Base-by-base conservation (phyloP, 805 yeast genomes). In the Sugiyamaella valdiviana region DNA sequence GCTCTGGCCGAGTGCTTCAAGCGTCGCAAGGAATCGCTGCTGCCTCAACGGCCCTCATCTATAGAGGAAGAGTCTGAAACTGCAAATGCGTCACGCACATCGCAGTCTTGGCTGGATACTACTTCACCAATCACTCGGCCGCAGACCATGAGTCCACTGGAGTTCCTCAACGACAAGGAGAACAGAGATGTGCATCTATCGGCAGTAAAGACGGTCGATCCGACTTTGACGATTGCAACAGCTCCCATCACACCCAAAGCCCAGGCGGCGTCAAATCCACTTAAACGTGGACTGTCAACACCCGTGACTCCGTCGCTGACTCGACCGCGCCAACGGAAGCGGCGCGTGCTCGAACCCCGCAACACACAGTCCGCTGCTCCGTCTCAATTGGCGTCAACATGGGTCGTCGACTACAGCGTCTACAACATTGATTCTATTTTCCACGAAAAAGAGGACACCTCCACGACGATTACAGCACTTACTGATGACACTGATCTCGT, bases 1-100 rank as follows among this genome's bases (percentile, higher is more conserved):
- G 57, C 56, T 6, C 44, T 55, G 21, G 48, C 48, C 6, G 54
- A 55, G 35, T 51, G 56, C 38, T 55, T 55, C 42, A 42, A 38
- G 19, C 35, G 53, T 15, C 40, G 53, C 15, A 43, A 40, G 26
- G 51, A 50, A 17, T 46, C 51, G 44, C 39, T 47, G 10, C 52
- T 45, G 6, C 56, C 46, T 9, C 5, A n/a, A 3, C 29, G 24
- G 21, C 9, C 21, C n/a, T 20, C 39, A 19, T 19, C 36, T 20
- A 20, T 22, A 10, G 37, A 15, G 15, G 36, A 42, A 42, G 36
- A 26, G 22, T 10, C 15, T 4, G 45, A 42, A 6, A 9, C 15
- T 19, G 15, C 6, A 14, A 12, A 39, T 5, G n/a, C n/a, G n/a
- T n/a, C n/a, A n/a, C n/a, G n/a, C n/a, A n/a, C n/a, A n/a, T 26